These are phyloP conservation scores for Botrytis pseudocinerea DNA, from an alignment of 2,329 filamentous ascomycete species.

Conservation along the genomic window DNA sequence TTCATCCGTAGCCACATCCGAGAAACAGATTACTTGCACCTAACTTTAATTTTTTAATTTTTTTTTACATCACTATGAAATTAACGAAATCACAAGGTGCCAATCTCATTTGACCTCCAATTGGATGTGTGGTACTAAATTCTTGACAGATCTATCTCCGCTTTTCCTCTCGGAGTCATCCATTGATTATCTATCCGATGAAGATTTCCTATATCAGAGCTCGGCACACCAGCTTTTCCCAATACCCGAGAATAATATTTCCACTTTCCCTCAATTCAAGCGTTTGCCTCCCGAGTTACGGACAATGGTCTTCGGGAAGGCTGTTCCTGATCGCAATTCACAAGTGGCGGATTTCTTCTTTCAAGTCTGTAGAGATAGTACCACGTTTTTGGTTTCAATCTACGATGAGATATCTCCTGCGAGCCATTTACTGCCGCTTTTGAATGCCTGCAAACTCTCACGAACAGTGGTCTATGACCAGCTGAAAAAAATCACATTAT, in stretches of 20 bases:
- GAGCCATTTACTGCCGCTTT: background rate
- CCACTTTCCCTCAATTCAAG: background rate
- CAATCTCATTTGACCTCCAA: background rate
- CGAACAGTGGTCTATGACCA: background rate
- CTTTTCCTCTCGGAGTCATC: background rate
- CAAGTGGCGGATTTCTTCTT: background rate
- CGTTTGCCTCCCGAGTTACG: background rate
- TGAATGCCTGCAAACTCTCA: background rate
- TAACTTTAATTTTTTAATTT: no score
- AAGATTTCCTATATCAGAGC: background rate
- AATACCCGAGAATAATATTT: background rate
- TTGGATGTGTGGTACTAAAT: background rate
- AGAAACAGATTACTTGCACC: background rate
- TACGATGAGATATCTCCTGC: background rate
- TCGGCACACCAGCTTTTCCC: background rate
- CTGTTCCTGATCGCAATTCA: background rate
- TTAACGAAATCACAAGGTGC: background rate
- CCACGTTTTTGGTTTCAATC: background rate
- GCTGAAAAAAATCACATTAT: background rate
- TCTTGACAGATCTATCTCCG: background rate
- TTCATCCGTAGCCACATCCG: background rate
- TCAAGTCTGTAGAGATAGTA: accelerated
- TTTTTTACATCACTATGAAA: background rate
- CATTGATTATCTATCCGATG: background rate
- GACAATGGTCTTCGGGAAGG: background rate